Percentiles rank a stretch among this genome's conserved stretches.
Conservation (phyloP, 176 grass and related monocot species). For the Musa troglodytarum region DNA sequence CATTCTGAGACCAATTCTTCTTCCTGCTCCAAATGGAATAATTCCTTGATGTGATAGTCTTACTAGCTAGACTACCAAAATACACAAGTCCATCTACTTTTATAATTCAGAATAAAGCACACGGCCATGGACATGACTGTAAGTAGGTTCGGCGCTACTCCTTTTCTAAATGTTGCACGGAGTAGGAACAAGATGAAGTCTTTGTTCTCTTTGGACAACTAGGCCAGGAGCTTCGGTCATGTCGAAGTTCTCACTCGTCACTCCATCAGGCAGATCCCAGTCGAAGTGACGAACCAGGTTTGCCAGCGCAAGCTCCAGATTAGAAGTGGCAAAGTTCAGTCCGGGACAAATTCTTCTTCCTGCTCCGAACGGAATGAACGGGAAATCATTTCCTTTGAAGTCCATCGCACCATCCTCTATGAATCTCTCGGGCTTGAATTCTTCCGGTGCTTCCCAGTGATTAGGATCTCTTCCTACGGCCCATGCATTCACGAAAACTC, state of each 20-base stretch:
- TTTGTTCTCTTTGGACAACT: neutral
- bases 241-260: constrained; percentile 6
- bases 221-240: constrained; percentile 7
- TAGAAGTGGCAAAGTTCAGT: constrained; percentile 20
- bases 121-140: too few species aligned
- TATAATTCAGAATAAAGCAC: too few species aligned
- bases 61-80: too few species aligned
- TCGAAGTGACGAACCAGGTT: constrained; percentile 30
- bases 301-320: constrained; percentile 28
- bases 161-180: neutral
- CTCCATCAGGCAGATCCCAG: constrained; percentile 21
- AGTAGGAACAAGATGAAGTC: too few species aligned
- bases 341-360: constrained; percentile 51
- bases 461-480: constrained; percentile 28
- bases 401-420: neutral
- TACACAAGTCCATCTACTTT: too few species aligned
- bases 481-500: constrained; percentile 44
- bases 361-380: constrained; percentile 42
- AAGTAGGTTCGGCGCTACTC: too few species aligned
- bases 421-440: constrained; percentile 47
- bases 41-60: too few species aligned
- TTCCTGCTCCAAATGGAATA: too few species aligned
- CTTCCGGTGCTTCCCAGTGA: constrained; percentile 33
- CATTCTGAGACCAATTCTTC: too few species aligned
- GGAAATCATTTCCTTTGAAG: constrained; percentile 34